Percentiles rank a stretch among this genome's conserved stretches.
These are phyloP conservation scores for Spathaspora boniae DNA, from an alignment of 805 yeast species.

Conservation along the genomic window DNA sequence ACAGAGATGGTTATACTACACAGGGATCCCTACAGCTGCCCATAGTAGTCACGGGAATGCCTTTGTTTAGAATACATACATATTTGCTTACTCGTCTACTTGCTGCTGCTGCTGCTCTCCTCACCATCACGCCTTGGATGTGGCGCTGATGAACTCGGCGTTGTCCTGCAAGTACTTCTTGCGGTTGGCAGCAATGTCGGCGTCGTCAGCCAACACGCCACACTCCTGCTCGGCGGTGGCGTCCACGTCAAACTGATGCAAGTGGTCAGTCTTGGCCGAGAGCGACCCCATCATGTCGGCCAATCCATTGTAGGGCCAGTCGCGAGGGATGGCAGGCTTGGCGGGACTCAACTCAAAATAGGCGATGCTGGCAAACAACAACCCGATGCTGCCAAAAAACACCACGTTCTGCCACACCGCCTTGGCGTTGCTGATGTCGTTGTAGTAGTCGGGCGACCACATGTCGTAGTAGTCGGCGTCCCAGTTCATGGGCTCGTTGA, in stretches of 20 bases:
- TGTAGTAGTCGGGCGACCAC: conserved; percentile 82
- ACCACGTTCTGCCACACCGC: conserved; percentile 58
- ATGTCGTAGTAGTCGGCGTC: conserved; percentile 72
- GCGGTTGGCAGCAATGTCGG: conserved; percentile 23
- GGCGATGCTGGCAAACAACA: conserved; percentile 42
- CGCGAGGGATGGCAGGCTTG: conserved; percentile 72
- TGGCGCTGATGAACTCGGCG: conserved; percentile 34
- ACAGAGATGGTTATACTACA: too few species aligned
- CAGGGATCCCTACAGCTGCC: too few species aligned
- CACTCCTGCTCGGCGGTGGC: conserved; percentile 33
- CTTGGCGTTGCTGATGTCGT: conserved; percentile 52
- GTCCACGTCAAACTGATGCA: conserved; percentile 42
- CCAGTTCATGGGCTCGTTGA: conserved; percentile 66
- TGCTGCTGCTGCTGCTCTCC: too few species aligned
- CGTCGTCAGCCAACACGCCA: conserved; percentile 33
- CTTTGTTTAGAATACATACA: too few species aligned
- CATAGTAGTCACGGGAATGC: too few species aligned
- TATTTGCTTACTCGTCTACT: too few species aligned
- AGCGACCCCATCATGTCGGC: conserved; percentile 71
- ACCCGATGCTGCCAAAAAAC: conserved; percentile 40
- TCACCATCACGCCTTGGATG: too few species aligned
- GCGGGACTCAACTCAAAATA: conserved; percentile 55
- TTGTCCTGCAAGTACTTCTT: conserved; percentile 32
- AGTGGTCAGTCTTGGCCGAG: conserved; percentile 40
- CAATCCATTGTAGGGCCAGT: conserved; percentile 72